These are phyloP conservation scores for Tolypocladium nubicola DNA, from an alignment of 2,329 filamentous ascomycete species.

Conservation along the genomic window DNA sequence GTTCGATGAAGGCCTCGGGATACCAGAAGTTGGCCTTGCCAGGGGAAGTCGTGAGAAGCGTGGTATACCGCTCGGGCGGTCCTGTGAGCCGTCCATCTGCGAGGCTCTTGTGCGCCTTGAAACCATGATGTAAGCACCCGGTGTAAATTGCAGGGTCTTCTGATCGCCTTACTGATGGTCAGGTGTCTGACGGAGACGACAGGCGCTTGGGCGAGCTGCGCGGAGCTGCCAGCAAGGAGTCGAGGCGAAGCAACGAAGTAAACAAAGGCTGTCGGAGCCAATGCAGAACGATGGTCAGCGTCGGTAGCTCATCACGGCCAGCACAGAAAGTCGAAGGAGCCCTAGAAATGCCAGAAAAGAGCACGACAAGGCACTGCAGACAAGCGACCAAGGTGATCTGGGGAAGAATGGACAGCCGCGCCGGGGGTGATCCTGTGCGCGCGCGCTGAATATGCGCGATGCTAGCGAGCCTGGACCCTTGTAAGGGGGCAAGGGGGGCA, in stretches of 20 bases:
- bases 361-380: not conserved
- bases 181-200: not conserved
- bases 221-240: not conserved
- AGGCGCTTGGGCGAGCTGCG: not conserved
- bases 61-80: conserved; percentile 27
- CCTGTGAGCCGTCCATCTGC: conserved; percentile 19
- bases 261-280: not conserved
- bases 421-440: not conserved
- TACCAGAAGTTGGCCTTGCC: conserved; percentile 19
- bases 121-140: not conserved
- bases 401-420: not conserved
- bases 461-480: not conserved
- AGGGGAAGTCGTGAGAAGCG: conserved; percentile 28
- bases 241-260: not conserved
- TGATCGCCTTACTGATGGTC: not conserved
- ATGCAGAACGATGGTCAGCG: not conserved
- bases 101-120: not conserved
- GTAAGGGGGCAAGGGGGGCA: not conserved
- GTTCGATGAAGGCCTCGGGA: conserved; percentile 17
- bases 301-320: not conserved
- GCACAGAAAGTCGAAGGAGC: not conserved
- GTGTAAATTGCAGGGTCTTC: not conserved
- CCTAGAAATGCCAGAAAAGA: not conserved
- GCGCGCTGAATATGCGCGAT: not conserved
- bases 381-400: not conserved